phyloP scores from a whole-genome alignment of 1,139 yeast genomes.

The Kodamaea sp. region DNA sequence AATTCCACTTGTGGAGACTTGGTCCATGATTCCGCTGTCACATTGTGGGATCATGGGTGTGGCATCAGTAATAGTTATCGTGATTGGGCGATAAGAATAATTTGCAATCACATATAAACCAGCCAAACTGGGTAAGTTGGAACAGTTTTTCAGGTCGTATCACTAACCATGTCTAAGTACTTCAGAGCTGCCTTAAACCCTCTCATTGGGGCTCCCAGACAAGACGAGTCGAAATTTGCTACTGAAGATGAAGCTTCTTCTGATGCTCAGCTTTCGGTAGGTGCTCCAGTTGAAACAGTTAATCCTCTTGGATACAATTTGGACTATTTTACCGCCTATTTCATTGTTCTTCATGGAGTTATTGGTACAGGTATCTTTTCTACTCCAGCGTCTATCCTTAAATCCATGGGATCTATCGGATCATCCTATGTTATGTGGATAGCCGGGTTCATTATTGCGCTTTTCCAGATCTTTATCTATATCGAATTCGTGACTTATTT shows the following conservation, averaged over 20 bases:
- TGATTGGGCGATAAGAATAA: too few species aligned
- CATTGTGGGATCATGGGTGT: too few species aligned
- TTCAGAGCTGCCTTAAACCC: not conserved
- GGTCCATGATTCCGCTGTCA: too few species aligned
- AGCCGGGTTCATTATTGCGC: conserved; percentile 37
- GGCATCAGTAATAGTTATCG: too few species aligned
- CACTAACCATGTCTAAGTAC: not conserved
- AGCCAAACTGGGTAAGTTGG: too few species aligned
- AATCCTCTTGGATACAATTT: conserved; percentile 43
- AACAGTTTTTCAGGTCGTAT: too few species aligned
- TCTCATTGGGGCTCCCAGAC: not conserved
- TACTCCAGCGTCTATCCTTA: conserved; percentile 39
- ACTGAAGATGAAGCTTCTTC: conserved; percentile 5
- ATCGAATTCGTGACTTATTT: conserved; percentile 43
- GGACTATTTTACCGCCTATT: conserved; percentile 32
- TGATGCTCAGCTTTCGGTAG: conserved; percentile 22
- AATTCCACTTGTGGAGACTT: too few species aligned
- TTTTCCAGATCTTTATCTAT: conserved; percentile 35
- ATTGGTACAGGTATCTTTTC: conserved; percentile 49
- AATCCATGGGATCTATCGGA: conserved; percentile 43
- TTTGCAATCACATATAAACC: too few species aligned
- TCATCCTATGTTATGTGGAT: conserved; percentile 46
- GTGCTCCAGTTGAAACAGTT: conserved; percentile 41
- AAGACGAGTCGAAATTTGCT: not conserved
- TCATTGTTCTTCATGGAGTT: conserved; percentile 40